Percentiles rank a stretch among this genome's conserved stretches.
Conservation (phyloP, 1,284 basidiomycete genomes). For the Farysia itapuensis region DNA sequence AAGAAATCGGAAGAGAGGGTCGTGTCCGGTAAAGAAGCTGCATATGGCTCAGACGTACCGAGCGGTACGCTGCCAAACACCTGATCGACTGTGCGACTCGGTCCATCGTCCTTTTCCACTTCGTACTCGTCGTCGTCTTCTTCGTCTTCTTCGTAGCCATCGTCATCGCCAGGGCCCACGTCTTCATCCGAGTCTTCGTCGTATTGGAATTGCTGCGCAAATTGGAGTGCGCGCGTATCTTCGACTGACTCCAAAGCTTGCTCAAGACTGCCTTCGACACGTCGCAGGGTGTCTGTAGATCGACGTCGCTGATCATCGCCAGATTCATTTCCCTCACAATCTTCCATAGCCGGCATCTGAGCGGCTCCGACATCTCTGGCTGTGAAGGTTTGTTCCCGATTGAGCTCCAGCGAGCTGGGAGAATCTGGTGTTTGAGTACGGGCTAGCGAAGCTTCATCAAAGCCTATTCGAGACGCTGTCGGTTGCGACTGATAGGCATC, state of each 20-base stretch:
- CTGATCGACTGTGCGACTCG: slow-evolving; percentile 18
- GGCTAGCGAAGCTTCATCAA: neutral
- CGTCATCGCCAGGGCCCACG: slow-evolving; percentile 21
- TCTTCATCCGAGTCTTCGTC: slow-evolving; percentile 13
- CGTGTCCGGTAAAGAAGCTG: slow-evolving; percentile 2
- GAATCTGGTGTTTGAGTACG: neutral
- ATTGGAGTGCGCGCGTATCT: slow-evolving; percentile 26
- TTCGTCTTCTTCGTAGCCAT: slow-evolving; percentile 31
- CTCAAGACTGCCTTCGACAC: slow-evolving; percentile 19
- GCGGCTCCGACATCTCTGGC: slow-evolving; percentile 14
- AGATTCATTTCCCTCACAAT: slow-evolving; percentile 18
- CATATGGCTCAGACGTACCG: neutral
- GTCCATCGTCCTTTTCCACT: neutral
- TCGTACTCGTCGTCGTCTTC: slow-evolving; percentile 31
- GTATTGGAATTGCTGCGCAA: slow-evolving; percentile 27
- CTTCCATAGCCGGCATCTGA: neutral
- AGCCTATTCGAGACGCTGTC: slow-evolving; percentile 14
- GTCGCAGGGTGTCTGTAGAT: slow-evolving; percentile 39
- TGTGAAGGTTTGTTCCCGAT: slow-evolving; percentile 33
- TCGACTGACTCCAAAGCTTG: slow-evolving; percentile 29
- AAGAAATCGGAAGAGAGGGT: slow-evolving; percentile 22
- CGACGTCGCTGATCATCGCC: slow-evolving; percentile 28
- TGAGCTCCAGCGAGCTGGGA: slow-evolving; percentile 17
- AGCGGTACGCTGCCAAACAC: slow-evolving; percentile 21
- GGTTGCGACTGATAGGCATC: slow-evolving; percentile 4